Base-by-base conservation (phyloP, 1,139 yeast genomes). In the Lodderomyces orthopsilosis region DNA sequence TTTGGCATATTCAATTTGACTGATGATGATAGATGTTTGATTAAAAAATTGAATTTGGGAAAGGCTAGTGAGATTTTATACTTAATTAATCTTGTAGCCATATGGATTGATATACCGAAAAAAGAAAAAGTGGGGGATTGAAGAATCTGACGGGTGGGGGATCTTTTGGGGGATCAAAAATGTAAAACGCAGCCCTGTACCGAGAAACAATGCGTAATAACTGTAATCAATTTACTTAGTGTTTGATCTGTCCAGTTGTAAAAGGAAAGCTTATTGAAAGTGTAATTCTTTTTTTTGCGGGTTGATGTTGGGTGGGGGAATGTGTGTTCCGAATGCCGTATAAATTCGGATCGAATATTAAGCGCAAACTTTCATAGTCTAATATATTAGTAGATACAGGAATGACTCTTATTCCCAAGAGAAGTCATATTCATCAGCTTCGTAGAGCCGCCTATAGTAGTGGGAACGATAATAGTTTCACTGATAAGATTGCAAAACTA, bases 1-100 rank as follows among this genome's bases (percentile, higher is more conserved):
- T 70, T 74, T 14, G 34, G 34, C 34, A 30, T 30, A 9, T 15
- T 30, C 2, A 30, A 30, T 15, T 10, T 30, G 4, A 10, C 4
- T 30, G 34, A 17, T 30, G 34, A 30, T 15, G 19, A 30, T n/a
- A 13, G 12, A 8, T 5, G 19, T n/a, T 30, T 30, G 18, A 9
- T 15, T 5, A 19, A 30, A 13, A 15, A 30, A 4, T 14, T 3
- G 12, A 15, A 8, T 30, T 15, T 30, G 14, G 34, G 34, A 19
- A 30, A 30, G 3, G 15, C 4, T 8, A 2, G 12, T 30, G 34
- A 7, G 12, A 13, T 9, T 30, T 30, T 30, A 30, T 30, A 30
- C 19, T 15, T 17, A 10, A 30, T 15, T 15, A 30, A 30, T 30
- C 34, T 30, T 4, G 19, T 5, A 7, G 34, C 34, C 34, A 30